These are phyloP conservation scores for Zygoascus sp. DNA, from an alignment of 1,139 yeast species.

Conservation along the genomic window DNA sequence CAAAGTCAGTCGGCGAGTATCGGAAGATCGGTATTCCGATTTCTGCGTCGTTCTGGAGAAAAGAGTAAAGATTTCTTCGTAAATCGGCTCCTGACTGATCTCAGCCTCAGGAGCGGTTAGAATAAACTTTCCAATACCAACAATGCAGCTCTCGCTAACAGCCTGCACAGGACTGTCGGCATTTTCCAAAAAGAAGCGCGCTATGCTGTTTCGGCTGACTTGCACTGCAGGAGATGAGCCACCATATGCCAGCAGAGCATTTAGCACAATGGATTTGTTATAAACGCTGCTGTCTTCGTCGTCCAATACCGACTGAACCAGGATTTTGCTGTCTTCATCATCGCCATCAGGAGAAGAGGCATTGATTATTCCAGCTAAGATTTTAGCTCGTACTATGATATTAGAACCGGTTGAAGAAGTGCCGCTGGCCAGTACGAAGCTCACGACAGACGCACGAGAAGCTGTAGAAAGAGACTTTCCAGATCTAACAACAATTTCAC, in stretches of 20 bases:
- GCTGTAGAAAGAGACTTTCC: slow-evolving; percentile 72
- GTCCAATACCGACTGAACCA: slow-evolving; percentile 56
- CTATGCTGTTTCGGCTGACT: neutral
- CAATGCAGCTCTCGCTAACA: slow-evolving; percentile 73
- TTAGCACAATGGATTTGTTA: slow-evolving; percentile 36
- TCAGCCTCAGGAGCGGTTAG: slow-evolving; percentile 29
- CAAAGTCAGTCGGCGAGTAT: slow-evolving; percentile 73
- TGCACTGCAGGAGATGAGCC: slow-evolving; percentile 26
- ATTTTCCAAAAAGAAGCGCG: slow-evolving; percentile 28
- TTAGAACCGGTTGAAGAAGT: slow-evolving; percentile 32
- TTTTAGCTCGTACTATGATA: slow-evolving; percentile 46
- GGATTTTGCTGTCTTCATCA: slow-evolving; percentile 57
- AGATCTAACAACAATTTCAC: slow-evolving; percentile 77
- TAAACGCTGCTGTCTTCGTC: slow-evolving; percentile 10
- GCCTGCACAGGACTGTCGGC: slow-evolving; percentile 38
- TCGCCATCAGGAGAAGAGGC: slow-evolving; percentile 44
- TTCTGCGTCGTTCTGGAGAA: slow-evolving; percentile 47
- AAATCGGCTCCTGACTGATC: slow-evolving; percentile 18
- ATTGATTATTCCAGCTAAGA: slow-evolving; percentile 68
- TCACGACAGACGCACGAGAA: slow-evolving; percentile 64
- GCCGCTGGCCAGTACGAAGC: slow-evolving; percentile 66
- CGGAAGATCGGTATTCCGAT: slow-evolving; percentile 64
- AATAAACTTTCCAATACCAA: slow-evolving; percentile 80
- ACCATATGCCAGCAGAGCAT: slow-evolving; percentile 75
- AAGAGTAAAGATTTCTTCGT: slow-evolving; percentile 41